Evolutionary conservation across 2,329 filamentous ascomycete genomes (phyloP).

Genomic region (Alternaria sp.): DNA sequence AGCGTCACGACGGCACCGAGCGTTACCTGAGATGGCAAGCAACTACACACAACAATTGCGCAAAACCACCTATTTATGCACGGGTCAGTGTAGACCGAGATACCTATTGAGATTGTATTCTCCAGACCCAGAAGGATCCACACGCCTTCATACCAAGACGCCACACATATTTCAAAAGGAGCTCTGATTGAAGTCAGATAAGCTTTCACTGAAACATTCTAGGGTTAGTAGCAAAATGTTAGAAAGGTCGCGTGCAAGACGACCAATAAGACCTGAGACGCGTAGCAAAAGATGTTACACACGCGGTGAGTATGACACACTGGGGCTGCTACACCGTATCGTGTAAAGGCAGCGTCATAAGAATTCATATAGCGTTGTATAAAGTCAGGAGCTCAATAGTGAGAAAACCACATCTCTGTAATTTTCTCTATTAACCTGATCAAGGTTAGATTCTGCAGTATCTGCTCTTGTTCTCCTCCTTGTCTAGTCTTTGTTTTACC

Average conservation of each 20-base stretch:
- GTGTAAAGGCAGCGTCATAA: neutral
- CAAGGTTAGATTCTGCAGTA: neutral
- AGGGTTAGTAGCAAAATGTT: neutral
- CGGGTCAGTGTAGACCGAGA: neutral
- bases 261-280: too few relatives aligned
- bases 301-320: neutral
- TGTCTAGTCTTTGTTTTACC: neutral
- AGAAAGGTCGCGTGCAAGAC: neutral
- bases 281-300: neutral
- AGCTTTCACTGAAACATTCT: neutral
- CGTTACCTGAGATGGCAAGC: conserved; percentile 30
- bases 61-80: neutral
- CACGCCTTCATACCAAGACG: neutral
- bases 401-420: neutral
- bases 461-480: neutral
- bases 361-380: neutral
- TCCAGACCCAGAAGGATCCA: neutral
- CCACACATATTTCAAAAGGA: neutral
- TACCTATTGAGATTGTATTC: neutral
- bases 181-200: neutral
- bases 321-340: neutral
- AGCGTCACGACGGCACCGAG: conserved; percentile 42
- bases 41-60: neutral
- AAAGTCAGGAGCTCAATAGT: neutral
- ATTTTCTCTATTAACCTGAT: neutral